Conservation (phyloP, 2,329 filamentous ascomycete genomes). For the Orbilia javanica region DNA sequence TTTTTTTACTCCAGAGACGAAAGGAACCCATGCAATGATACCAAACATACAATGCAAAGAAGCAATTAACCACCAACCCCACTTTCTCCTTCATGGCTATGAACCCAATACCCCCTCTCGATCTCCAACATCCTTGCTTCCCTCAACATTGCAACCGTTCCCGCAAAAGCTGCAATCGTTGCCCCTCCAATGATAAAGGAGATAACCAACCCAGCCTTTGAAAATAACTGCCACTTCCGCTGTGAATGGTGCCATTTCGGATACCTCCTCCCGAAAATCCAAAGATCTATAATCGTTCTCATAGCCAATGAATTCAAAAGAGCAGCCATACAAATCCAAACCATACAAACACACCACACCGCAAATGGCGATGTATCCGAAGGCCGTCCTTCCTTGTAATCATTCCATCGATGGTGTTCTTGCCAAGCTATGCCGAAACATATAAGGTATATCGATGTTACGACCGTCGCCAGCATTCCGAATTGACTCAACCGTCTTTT, state of each 20-base stretch:
- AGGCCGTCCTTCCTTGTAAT: background rate
- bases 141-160: slow-evolving; percentile 26
- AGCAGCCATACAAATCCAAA: slow-evolving; percentile 15
- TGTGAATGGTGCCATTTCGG: background rate
- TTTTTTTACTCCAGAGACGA: background rate
- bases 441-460: slow-evolving; percentile 27
- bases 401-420: slow-evolving; percentile 28
- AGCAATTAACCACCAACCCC: background rate
- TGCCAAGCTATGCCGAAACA: slow-evolving; percentile 39
- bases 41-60: background rate
- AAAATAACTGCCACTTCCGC: slow-evolving; percentile 33
- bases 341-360: slow-evolving; percentile 34
- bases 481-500: slow-evolving; percentile 17
- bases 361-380: slow-evolving; percentile 3
- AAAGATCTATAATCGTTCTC: slow-evolving; percentile 21
- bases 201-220: slow-evolving; percentile 14
- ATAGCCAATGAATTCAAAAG: slow-evolving; percentile 15
- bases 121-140: slow-evolving; percentile 26
- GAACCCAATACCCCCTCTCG: slow-evolving; percentile 18
- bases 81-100: background rate
- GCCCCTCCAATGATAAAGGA: background rate
- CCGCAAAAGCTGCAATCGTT: slow-evolving; percentile 16
- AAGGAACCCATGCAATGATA: background rate
- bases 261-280: slow-evolving; percentile 28
- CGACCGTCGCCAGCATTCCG: background rate